These are phyloP conservation scores for Biscogniauxia sp. DNA, from an alignment of 2,329 filamentous ascomycete species.

Conservation along the genomic window DNA sequence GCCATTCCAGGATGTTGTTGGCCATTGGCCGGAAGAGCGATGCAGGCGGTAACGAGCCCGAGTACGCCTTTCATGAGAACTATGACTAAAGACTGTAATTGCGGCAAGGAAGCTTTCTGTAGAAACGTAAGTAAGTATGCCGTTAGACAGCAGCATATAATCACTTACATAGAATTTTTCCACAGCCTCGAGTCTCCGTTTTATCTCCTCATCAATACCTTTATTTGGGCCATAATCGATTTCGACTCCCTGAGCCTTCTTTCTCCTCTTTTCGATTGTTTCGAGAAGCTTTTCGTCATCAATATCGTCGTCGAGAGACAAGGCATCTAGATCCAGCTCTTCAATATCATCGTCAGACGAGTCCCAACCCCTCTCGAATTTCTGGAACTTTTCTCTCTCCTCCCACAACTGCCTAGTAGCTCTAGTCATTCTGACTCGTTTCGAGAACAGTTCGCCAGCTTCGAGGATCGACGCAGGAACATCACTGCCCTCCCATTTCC, in stretches of 20 bases:
- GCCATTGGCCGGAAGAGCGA: constrained; percentile 55
- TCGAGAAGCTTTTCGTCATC: constrained; percentile 40
- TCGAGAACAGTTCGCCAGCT: constrained; percentile 88
- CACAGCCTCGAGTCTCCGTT: constrained; percentile 69
- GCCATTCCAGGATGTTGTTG: constrained; percentile 44
- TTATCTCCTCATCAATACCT: constrained; percentile 51
- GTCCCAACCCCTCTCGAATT: constrained; percentile 88
- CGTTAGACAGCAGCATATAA: background rate
- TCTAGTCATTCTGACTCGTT: constrained; percentile 84
- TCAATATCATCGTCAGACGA: constrained; percentile 45
- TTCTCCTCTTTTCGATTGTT: constrained; percentile 41
- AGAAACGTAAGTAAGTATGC: constrained; percentile 28
- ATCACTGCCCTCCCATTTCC: constrained; percentile 90
- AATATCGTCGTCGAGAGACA: constrained; percentile 28
- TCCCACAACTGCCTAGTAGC: constrained; percentile 94
- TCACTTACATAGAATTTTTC: constrained; percentile 80
- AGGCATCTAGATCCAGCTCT: constrained; percentile 37
- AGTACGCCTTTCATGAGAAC: constrained; percentile 88
- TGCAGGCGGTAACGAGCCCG: constrained; percentile 81
- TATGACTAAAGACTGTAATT: constrained; percentile 89
- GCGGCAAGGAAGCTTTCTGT: constrained; percentile 72
- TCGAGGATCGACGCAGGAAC: constrained; percentile 93
- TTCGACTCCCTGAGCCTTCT: constrained; percentile 39
- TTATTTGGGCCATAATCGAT: constrained; percentile 52
- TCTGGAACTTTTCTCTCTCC: constrained; percentile 86